Base-by-base conservation (phyloP, 2,329 filamentous ascomycete genomes). In the Fusarium temperatum region DNA sequence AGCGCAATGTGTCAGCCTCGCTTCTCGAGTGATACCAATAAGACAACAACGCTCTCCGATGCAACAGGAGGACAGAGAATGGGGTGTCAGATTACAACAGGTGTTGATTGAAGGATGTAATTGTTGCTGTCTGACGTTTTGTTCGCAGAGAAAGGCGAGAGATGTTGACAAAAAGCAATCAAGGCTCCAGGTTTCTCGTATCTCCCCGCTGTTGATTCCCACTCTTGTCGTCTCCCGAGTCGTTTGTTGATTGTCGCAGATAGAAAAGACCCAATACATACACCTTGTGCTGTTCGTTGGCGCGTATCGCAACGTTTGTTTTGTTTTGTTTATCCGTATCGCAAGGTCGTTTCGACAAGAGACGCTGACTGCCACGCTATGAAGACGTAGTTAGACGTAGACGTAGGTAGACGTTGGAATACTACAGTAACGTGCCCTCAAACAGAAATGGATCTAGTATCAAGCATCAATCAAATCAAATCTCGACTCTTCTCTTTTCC, bases 321-420 rank as follows among this genome's bases (percentile, higher is more conserved):
- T 39, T 26, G 24, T 42, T 68, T 68, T 68, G 30, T 44, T 56
- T 62, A 32, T 55, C 54, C 51, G 59, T 65, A 56, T 68, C 70
- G 59, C 41, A 56, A 51, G 38, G 62, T 62, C n/a, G 63, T 32
- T 66, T 22, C 47, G 39, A 59, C 14, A 17, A 35, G 32, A 35
- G 32, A 35, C 32, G 4, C 32, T 17, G 14, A 8, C 32, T 35
- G 32, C 32, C 32, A 35, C 14, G 17, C 15, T 14, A 35, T 35
- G 32, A 35, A 35, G 32, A 35, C 32, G 12, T 32, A 14, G 32
- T 14, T 32, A 50, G 47, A 50, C 47, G 28, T 20, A 50, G 47
- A 50, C 44, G 44, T 18, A 50, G 32, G 32, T 35, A 8, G 47
- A 60, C 18, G 41, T 20, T 60, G 57, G 59, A 36, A 56, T 59